A percentile compares a stretch with the other conserved stretches of the same genome.
These are phyloP conservation scores for Conringia planisiliqua DNA, from an alignment of 345 rosid genomes.

Conservation along the genomic window DNA sequence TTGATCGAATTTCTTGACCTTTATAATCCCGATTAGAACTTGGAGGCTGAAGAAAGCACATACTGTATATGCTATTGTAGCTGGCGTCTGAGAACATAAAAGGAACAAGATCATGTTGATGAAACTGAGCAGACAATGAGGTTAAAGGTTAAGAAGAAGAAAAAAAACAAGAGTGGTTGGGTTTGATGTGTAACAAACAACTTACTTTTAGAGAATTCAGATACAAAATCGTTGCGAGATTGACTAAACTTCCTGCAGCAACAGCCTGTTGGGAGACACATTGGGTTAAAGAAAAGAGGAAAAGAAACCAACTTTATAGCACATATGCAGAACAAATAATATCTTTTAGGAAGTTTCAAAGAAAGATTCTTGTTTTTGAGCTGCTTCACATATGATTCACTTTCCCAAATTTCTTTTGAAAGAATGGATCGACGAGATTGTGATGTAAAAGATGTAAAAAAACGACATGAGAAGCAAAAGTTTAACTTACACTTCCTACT, in stretches of 20 bases:
- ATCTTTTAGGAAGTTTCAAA: not conserved
- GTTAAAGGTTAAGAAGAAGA: not conserved
- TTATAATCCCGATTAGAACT: conserved; percentile 72
- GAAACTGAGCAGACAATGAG: not conserved
- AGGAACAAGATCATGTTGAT: not conserved
- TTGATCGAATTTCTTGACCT: conserved; percentile 77
- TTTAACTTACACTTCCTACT: conserved; percentile 79
- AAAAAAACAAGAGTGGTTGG: not conserved
- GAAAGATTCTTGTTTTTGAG: not conserved
- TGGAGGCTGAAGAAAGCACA: conserved; percentile 85
- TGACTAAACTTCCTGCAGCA: conserved; percentile 92
- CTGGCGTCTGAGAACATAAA: conserved; percentile 61
- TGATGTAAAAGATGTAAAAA: not conserved
- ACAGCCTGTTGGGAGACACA: conserved; percentile 56
- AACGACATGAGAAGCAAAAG: not conserved
- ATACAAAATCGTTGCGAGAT: conserved; percentile 87
- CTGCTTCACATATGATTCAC: not conserved
- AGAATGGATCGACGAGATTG: not conserved
- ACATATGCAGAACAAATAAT: not conserved
- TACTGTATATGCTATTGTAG: conserved; percentile 50
- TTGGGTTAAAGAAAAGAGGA: conserved; percentile 2
- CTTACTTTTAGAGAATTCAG: conserved; percentile 86
- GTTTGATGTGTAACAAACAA: not conserved
- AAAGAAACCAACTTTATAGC: not conserved
- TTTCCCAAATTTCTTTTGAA: not conserved